Conservation (phyloP, 495 filamentous ascomycete species). For the Aspergillus wentii region DNA sequence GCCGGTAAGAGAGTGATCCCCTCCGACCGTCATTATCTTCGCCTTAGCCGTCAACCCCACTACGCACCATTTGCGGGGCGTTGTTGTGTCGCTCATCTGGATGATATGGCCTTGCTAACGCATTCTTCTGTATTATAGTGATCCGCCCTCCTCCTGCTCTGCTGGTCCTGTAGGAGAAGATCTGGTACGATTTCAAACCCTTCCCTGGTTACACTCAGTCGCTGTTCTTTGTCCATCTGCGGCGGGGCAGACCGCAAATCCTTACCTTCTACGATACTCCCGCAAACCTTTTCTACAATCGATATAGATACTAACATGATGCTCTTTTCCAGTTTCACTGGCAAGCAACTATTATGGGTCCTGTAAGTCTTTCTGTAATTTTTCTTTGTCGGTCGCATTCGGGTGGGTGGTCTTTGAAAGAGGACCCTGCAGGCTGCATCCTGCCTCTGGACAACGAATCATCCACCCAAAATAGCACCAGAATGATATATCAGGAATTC, state of each 20-base stretch:
- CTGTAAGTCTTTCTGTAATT: slow-evolving; percentile 59
- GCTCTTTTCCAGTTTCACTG: slow-evolving; percentile 79
- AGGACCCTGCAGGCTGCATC: slow-evolving; percentile 23
- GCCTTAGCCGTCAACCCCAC: slow-evolving; percentile 11
- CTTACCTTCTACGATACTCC: neutral
- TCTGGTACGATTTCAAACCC: slow-evolving; percentile 63
- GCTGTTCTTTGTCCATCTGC: too few relatives aligned
- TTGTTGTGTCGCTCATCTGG: slow-evolving; percentile 1
- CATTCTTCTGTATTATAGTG: slow-evolving; percentile 47
- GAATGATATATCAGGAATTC: too few relatives aligned
- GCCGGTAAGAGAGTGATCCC: slow-evolving; percentile 73
- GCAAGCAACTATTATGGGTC: slow-evolving; percentile 99
- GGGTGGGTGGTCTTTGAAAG: slow-evolving; percentile 1
- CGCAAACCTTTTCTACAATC: too few relatives aligned
- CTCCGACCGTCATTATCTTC: slow-evolving; percentile 1
- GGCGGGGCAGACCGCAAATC: slow-evolving; percentile 6
- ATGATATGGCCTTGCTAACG: slow-evolving; percentile 3
- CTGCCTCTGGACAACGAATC: too few relatives aligned
- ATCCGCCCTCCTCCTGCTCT: slow-evolving; percentile 97
- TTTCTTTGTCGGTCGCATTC: slow-evolving; percentile 1
- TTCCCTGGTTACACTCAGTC: neutral
- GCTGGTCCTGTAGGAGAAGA: slow-evolving; percentile 95
- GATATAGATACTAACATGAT: slow-evolving; percentile 14
- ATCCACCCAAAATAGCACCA: too few relatives aligned
- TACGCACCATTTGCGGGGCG: slow-evolving; percentile 24